Evolutionary conservation across 371 early-diverging fungal genomes (phyloP).

Genomic region (Haplosporangium sp.): DNA sequence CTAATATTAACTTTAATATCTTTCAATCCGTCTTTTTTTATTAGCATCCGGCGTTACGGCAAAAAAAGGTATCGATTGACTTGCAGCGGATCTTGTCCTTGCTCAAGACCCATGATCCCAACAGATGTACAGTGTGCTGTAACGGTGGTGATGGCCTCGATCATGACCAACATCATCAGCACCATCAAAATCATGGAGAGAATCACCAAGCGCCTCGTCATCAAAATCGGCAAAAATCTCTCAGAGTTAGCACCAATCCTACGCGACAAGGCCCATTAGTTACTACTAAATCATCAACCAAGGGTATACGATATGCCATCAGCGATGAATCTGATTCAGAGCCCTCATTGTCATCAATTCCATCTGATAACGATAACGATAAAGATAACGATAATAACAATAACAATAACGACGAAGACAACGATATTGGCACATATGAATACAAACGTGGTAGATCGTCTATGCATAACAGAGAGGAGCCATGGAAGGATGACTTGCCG

Average conservation of each 20-base stretch:
- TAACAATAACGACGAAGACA: not conserved
- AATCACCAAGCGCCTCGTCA: not conserved
- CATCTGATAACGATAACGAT: not conserved
- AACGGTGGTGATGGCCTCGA: slow-evolving; percentile 21
- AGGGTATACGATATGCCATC: not conserved
- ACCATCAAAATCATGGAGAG: slow-evolving; percentile 10
- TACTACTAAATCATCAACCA: not conserved
- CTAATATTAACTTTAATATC: not conserved
- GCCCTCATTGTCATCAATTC: slow-evolving; percentile 2
- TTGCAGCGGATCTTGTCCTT: slow-evolving; percentile 30
- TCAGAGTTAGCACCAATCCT: not conserved
- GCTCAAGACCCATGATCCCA: slow-evolving; percentile 38
- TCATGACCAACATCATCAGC: slow-evolving; percentile 7
- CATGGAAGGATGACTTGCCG: not conserved
- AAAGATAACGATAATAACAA: not conserved
- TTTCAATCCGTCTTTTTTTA: not conserved
- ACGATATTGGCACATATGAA: not conserved
- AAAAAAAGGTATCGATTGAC: slow-evolving; percentile 31
- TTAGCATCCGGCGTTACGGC: slow-evolving; percentile 17
- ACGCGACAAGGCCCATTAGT: not conserved
- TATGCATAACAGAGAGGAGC: not conserved
- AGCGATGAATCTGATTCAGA: not conserved
- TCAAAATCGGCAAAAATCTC: not conserved
- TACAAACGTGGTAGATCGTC: not conserved
- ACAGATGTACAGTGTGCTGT: slow-evolving; percentile 37